A percentile compares a stretch with the other conserved stretches of the same genome.
Evolutionary conservation across 257 asterid genomes (phyloP).

Genomic region (Solanum clarkiae): DNA sequence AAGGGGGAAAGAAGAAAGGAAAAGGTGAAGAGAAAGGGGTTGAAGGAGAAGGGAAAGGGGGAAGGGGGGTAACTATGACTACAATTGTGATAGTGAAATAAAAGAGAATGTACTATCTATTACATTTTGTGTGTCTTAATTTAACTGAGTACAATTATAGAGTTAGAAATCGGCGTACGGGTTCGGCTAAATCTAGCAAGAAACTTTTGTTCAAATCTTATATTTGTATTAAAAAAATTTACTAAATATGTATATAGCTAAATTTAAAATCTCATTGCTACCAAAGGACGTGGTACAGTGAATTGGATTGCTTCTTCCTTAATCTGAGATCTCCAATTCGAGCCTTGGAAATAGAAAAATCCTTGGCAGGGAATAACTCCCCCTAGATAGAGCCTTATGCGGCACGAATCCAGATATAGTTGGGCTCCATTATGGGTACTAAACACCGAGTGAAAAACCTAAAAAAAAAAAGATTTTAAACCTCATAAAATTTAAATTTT

Average conservation of each 20-base stretch:
- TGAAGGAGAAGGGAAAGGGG: background rate
- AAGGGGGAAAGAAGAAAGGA: background rate
- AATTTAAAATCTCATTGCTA: background rate
- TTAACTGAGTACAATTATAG: rapidly evolving
- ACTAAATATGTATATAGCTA: background rate
- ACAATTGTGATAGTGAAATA: slow-evolving; percentile 14
- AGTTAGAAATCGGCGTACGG: background rate
- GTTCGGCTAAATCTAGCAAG: too few species aligned
- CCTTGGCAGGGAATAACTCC: too few species aligned
- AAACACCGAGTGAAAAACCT: too few species aligned
- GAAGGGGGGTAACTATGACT: background rate
- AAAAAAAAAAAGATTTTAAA: too few species aligned
- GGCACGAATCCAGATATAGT: too few species aligned
- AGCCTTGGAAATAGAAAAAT: too few species aligned
- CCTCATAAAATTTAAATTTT: background rate
- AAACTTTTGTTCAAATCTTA: background rate
- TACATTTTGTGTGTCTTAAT: background rate
- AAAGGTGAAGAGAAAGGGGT: background rate
- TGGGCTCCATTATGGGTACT: too few species aligned
- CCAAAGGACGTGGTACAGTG: too few species aligned
- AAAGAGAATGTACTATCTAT: background rate
- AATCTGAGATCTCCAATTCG: too few species aligned
- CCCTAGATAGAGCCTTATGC: too few species aligned
- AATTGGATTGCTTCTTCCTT: too few species aligned
- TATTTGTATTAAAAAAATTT: background rate